Evolutionary conservation across 2,329 filamentous ascomycete species (phyloP), one percentile per base, ranked within the genome.

Genomic region (Coniella lustricola): DNA sequence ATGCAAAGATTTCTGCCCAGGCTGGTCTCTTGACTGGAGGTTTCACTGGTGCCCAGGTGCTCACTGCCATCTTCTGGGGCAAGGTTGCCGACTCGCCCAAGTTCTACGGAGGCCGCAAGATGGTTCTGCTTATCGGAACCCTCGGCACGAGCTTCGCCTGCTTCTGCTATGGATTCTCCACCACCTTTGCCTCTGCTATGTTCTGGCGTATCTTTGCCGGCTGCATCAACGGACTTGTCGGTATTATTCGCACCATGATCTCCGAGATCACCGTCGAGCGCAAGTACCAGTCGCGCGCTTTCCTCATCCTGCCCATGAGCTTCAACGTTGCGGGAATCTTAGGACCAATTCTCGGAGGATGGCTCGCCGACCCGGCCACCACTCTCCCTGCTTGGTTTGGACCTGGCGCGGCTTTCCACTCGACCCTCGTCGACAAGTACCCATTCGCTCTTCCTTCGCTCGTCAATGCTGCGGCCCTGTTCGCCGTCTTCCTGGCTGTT

Each of bases 21-120:
- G 84, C 82, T 0, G 85, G 85, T 21, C 69, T 88, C 17, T 67
- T 89, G 21, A 81, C 85, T 48, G 85, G 81, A 14, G 79, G 80
- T 21, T 90, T 89, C 59, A 86, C 85, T 0, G 81, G 81, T 4
- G 82, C 83, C 0, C 85, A 90, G 58, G 87, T 88, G 50, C 62
- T 84, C 17, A 89, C 85, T 1, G 84, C 84, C 1, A 79, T 90
- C 42, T 70, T 84, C 52, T 89, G 85, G 85, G 85, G 85, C 0
- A 74, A 83, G 25, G 71, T 84, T 3, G 76, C 79, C 2, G 79
- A 84, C 55, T 73, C 73, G 50, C 71, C 74, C 50, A 52, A 31
- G 32, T 47, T 48, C 43, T 72, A 69, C 64, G 68, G 75, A 47
- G 85, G 85, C 0, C 72, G 85, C 22, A 89, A 89, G 64, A 73